Conservation (phyloP, 257 asterid genomes). For the Rubia yunnanensis region DNA sequence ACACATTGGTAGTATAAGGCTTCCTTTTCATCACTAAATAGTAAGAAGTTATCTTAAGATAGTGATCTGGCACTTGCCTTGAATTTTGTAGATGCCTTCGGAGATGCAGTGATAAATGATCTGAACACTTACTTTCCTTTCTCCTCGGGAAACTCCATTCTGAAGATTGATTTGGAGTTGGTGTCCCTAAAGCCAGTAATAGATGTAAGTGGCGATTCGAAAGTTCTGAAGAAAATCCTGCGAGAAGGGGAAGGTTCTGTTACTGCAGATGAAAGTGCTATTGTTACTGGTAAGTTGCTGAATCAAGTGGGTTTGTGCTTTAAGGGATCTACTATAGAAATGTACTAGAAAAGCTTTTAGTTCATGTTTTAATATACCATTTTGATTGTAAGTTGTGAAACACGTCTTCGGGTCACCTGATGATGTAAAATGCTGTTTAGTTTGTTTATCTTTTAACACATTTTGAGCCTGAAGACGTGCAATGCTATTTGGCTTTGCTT, state of each 20-base stretch:
- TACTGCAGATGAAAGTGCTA: slow-evolving; percentile 59
- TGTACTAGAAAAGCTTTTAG: not conserved
- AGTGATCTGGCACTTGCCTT: not conserved
- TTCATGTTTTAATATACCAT: not conserved
- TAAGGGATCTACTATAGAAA: not conserved
- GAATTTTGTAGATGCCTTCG: slow-evolving; percentile 51
- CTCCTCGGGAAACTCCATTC: slow-evolving; percentile 35
- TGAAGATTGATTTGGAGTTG: slow-evolving; percentile 40
- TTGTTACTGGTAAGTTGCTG: slow-evolving; percentile 48
- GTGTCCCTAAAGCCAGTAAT: slow-evolving; percentile 47
- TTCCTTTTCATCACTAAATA: slow-evolving; percentile 1
- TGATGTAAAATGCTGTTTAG: not conserved
- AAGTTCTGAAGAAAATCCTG: slow-evolving; percentile 52
- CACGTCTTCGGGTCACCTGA: not conserved
- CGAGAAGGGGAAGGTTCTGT: slow-evolving; percentile 55
- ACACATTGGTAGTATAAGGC: not conserved
- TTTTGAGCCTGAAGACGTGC: not conserved
- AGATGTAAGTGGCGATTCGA: slow-evolving; percentile 49
- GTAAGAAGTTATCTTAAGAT: slow-evolving; percentile 1
- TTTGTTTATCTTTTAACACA: not conserved
- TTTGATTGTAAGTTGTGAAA: not conserved
- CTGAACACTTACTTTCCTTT: slow-evolving; percentile 22
- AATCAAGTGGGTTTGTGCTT: not conserved
- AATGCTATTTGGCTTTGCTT: not conserved
- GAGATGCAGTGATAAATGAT: slow-evolving; percentile 25